A percentile compares a stretch with the other conserved stretches of the same genome.
phyloP scores from a whole-genome alignment of 1,284 basidiomycete genomes.

The Peniophora sp. region DNA sequence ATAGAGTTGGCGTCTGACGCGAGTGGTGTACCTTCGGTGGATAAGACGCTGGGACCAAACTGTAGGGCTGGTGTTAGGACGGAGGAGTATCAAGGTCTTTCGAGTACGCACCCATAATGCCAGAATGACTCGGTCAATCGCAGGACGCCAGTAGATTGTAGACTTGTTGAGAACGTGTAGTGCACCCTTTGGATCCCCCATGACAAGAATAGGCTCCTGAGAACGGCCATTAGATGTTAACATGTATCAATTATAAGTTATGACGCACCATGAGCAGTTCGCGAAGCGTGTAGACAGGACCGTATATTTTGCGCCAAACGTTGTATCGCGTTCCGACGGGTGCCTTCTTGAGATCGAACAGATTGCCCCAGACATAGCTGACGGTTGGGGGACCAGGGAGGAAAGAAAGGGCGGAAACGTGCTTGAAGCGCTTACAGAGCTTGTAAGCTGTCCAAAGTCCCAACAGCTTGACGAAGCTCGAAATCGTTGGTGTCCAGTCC shows the following conservation, averaged over 20 bases:
- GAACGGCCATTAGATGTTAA: neutral
- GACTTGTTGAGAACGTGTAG: constrained; percentile 6
- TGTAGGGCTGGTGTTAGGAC: constrained; percentile 6
- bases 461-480: neutral
- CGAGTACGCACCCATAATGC: constrained; percentile 5
- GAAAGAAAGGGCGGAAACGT: neutral
- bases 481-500: no score
- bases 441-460: neutral
- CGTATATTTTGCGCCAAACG: constrained; percentile 4
- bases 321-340: constrained; percentile 1
- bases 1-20: neutral
- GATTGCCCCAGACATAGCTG: constrained; percentile 1
- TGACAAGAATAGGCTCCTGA: constrained; percentile 6
- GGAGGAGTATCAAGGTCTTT: neutral
- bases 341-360: neutral
- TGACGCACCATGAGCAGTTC: constrained; percentile 5
- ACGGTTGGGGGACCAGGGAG: neutral
- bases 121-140: constrained; percentile 3
- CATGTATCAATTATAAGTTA: neutral
- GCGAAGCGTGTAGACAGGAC: constrained; percentile 5
- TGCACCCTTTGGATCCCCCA: constrained; percentile 10
- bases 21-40: constrained; percentile 1
- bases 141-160: constrained; percentile 4
- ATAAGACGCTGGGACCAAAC: constrained; percentile 7
- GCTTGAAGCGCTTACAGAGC: neutral